Evolutionary conservation across 2,329 filamentous ascomycete genomes (phyloP).

Genomic region (Cladosporium sp.): DNA sequence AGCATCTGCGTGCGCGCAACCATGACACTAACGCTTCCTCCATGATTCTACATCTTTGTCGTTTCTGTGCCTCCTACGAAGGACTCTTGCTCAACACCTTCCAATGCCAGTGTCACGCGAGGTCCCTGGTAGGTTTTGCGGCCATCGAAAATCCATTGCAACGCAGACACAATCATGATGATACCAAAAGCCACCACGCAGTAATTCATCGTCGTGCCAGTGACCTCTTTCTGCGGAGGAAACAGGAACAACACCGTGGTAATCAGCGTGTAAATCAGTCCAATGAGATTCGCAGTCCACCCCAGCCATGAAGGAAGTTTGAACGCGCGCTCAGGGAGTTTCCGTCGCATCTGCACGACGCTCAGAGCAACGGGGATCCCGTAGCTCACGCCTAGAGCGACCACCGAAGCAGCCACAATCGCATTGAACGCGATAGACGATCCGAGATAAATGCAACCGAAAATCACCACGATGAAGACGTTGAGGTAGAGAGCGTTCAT

Average conservation of each 20-base stretch:
- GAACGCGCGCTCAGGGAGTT: constrained; percentile 58
- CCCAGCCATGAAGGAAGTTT: constrained; percentile 50
- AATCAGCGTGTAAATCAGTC: constrained; percentile 58
- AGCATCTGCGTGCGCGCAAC: too few species aligned
- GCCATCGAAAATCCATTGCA: constrained; percentile 56
- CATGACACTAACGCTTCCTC: too few species aligned
- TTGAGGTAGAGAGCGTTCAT: constrained; percentile 63
- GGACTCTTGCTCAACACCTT: background rate
- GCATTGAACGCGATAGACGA: constrained; percentile 66
- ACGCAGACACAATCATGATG: constrained; percentile 48
- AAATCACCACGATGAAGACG: constrained; percentile 58
- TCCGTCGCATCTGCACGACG: constrained; percentile 57
- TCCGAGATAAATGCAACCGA: constrained; percentile 67
- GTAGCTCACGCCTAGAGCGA: constrained; percentile 65
- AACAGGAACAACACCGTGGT: constrained; percentile 70
- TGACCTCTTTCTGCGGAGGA: constrained; percentile 59
- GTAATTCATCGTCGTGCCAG: constrained; percentile 62
- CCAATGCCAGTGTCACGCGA: background rate
- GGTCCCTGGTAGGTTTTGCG: constrained; percentile 55
- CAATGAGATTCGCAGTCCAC: constrained; percentile 53
- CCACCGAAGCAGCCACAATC: constrained; percentile 65
- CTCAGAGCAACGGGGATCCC: constrained; percentile 67
- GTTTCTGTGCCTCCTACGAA: background rate
- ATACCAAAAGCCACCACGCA: constrained; percentile 50
- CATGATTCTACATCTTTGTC: too few species aligned